Percentiles rank a stretch among this genome's conserved stretches.
Evolutionary conservation across 2,329 filamentous ascomycete genomes (phyloP).

Genomic region (Stylonectria norvegica): DNA sequence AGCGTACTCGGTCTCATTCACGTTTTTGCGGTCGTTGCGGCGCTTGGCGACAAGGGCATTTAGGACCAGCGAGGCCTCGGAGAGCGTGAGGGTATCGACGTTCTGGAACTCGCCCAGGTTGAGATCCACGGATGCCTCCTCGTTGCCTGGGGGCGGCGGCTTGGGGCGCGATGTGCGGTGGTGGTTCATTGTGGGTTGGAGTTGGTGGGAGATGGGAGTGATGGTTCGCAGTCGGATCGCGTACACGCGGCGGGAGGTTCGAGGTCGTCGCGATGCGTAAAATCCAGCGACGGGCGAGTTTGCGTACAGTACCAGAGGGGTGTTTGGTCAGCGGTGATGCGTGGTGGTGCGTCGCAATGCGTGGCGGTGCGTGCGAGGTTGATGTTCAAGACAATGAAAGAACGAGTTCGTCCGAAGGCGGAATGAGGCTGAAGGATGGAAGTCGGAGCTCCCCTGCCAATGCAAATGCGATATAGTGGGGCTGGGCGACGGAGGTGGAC

Average conservation of each 20-base stretch:
- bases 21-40: slow-evolving; percentile 73
- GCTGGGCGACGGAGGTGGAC: slow-evolving; percentile 13
- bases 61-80: slow-evolving; percentile 87
- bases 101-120: slow-evolving; percentile 91
- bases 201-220: too few relatives aligned
- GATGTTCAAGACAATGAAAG: neutral
- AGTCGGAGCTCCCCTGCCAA: slow-evolving; percentile 1
- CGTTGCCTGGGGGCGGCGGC: slow-evolving; percentile 70
- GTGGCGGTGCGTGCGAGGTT: slow-evolving; percentile 1
- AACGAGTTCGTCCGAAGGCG: neutral
- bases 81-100: slow-evolving; percentile 86
- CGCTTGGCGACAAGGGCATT: slow-evolving; percentile 83
- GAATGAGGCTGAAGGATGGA: slow-evolving; percentile 12
- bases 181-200: too few relatives aligned
- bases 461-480: slow-evolving; percentile 21
- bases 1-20: slow-evolving; percentile 78
- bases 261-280: too few relatives aligned
- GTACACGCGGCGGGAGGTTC: neutral
- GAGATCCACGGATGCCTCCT: slow-evolving; percentile 78
- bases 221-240: too few relatives aligned
- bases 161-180: slow-evolving; percentile 60
- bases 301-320: too few relatives aligned
- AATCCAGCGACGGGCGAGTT: too few relatives aligned
- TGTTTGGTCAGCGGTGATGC: too few relatives aligned
- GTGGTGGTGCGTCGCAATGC: too few relatives aligned